phyloP scores from a whole-genome alignment of 2,329 filamentous ascomycete genomes.

The Talaromyces atroroseus region DNA sequence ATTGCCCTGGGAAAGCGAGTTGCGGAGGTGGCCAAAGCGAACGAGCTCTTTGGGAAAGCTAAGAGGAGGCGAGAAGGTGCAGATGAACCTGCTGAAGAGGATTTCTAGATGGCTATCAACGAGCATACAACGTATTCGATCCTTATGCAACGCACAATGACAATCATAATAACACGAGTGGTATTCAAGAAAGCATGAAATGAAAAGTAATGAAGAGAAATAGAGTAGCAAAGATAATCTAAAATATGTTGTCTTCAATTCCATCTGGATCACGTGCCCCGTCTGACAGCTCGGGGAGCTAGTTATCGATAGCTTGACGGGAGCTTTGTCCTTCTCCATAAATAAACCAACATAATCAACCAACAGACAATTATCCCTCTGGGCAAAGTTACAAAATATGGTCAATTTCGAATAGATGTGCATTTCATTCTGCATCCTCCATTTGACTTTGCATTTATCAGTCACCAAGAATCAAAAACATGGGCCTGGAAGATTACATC shows the following conservation, averaged over 20 bases:
- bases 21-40: constrained; percentile 28
- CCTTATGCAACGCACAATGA: neutral
- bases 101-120: neutral
- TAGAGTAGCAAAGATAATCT: neutral
- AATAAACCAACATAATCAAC: constrained; percentile 3
- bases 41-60: constrained; percentile 31
- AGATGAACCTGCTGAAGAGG: constrained; percentile 17
- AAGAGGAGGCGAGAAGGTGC: constrained; percentile 27
- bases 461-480: constrained; percentile 16
- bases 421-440: neutral
- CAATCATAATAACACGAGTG: neutral
- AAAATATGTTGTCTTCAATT: no score
- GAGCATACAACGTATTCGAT: neutral
- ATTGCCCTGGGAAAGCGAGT: constrained; percentile 30
- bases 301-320: neutral
- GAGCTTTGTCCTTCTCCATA: neutral
- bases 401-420: neutral
- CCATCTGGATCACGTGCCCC: neutral
- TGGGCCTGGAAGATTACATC: constrained; percentile 40
- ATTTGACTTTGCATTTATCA: neutral
- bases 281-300: neutral
- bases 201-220: neutral
- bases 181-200: neutral
- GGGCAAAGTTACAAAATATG: neutral
- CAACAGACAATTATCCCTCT: neutral